Conservation (phyloP, 148 eudicot species). For the Pouteria glomerata region DNA sequence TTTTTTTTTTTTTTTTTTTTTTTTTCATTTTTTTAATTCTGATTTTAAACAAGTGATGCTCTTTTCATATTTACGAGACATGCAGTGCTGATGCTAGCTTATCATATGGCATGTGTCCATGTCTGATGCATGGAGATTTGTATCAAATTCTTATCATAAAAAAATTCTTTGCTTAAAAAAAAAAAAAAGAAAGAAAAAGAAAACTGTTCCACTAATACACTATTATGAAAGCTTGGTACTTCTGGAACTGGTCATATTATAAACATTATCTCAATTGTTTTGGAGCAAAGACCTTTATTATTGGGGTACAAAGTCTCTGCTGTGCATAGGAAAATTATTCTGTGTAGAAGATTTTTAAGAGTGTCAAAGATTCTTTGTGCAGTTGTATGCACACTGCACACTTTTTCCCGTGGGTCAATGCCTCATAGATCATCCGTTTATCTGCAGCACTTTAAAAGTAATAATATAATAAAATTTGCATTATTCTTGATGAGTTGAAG, state of each 20-base stretch:
- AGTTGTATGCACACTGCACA: background rate
- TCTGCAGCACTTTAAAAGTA: background rate
- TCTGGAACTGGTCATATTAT: background rate
- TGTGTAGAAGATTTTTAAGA: background rate
- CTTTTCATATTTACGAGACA: background rate
- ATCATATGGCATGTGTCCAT: background rate
- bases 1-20: background rate
- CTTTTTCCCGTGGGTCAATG: background rate
- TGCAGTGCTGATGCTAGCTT: background rate
- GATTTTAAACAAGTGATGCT: background rate
- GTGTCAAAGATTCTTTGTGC: background rate
- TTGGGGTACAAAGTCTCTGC: background rate
- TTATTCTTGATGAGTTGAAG: background rate
- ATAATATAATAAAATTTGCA: background rate
- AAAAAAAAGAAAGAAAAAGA: too few relatives aligned
- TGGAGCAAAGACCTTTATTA: background rate
- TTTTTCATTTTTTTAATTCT: background rate
- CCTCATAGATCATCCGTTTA: background rate
- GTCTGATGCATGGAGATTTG: background rate
- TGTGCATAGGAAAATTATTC: background rate
- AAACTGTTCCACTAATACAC: too few relatives aligned
- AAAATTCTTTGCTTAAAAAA: background rate
- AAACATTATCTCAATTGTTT: background rate
- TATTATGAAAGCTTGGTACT: background rate
- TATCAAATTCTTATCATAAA: background rate